Conservation (phyloP, 306 rosid species). For the Glycyrrhiza uralensis region DNA sequence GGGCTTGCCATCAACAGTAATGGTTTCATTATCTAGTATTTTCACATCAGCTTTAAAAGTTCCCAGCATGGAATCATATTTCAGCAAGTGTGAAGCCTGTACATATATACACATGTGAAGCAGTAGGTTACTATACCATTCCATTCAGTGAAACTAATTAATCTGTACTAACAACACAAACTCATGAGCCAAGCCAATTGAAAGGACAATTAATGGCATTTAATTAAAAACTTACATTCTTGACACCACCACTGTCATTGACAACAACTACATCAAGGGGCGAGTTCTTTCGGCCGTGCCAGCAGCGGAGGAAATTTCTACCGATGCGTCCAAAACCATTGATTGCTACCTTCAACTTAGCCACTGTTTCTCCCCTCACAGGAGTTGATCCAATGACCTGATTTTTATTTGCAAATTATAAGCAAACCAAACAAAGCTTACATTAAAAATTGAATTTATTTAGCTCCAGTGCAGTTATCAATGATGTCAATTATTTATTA, state of each 20-base stretch:
- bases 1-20: conserved; percentile 87
- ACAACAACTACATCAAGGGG: conserved; percentile 90
- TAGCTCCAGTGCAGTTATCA: not conserved
- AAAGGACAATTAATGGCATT: not conserved
- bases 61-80: conserved; percentile 94
- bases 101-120: not conserved
- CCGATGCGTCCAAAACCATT: conserved; percentile 98
- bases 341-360: conserved; percentile 97
- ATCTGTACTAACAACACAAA: conserved; percentile 6
- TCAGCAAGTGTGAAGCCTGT: conserved; percentile 81
- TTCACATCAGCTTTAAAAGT: conserved; percentile 90
- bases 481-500: not conserved
- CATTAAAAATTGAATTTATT: not conserved
- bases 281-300: conserved; percentile 93
- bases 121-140: conserved; percentile 1
- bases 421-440: not conserved
- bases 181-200: not conserved
- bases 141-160: not conserved
- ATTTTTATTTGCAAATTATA: conserved; percentile 1
- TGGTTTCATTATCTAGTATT: conserved; percentile 60
- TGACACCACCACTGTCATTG: conserved; percentile 99
- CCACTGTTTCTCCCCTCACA: conserved; percentile 74
- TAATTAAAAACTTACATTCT: conserved; percentile 55
- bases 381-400: conserved; percentile 61
- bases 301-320: conserved; percentile 94